A percentile compares a stretch with the other conserved stretches of the same genome.
These are phyloP conservation scores for Hericium coralloides DNA, from an alignment of 768 basidiomycete genomes.

Conservation along the genomic window DNA sequence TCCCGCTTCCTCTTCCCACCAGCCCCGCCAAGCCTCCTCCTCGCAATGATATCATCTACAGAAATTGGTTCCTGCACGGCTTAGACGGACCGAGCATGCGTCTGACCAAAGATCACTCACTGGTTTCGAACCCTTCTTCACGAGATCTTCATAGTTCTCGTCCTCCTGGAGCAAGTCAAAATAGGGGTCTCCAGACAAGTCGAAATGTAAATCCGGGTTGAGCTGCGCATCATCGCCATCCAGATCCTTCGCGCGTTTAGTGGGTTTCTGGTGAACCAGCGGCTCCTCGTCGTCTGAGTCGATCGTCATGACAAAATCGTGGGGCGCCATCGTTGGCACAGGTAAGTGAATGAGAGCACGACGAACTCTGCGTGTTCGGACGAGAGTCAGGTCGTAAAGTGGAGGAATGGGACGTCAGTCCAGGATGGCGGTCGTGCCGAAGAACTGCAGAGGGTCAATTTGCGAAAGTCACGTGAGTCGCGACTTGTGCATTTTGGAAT, in stretches of 20 bases:
- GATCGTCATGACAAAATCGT: conserved; percentile 76
- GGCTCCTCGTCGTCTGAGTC: conserved; percentile 68
- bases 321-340: conserved; percentile 28
- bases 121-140: conserved; percentile 54
- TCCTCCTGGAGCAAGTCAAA: conserved; percentile 39
- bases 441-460: no score
- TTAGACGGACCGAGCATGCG: neutral
- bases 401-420: no score
- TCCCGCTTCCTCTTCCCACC: conserved; percentile 57
- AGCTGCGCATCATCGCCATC: conserved; percentile 51
- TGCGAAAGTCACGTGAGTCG: no score
- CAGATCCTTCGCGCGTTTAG: conserved; percentile 12
- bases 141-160: conserved; percentile 40
- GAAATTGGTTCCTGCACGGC: conserved; percentile 59
- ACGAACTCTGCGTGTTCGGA: no score
- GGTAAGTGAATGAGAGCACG: neutral
- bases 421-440: no score
- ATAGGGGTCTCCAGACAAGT: conserved; percentile 65
- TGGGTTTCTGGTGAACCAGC: neutral
- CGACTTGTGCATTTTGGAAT: no score
- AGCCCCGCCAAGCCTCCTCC: conserved; percentile 38
- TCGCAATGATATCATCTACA: conserved; percentile 87
- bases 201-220: conserved; percentile 80
- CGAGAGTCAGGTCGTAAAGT: no score
- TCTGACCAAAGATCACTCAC: conserved; percentile 29